Conservation (phyloP, 805 yeast genomes). For the Candida chilensis region DNA sequence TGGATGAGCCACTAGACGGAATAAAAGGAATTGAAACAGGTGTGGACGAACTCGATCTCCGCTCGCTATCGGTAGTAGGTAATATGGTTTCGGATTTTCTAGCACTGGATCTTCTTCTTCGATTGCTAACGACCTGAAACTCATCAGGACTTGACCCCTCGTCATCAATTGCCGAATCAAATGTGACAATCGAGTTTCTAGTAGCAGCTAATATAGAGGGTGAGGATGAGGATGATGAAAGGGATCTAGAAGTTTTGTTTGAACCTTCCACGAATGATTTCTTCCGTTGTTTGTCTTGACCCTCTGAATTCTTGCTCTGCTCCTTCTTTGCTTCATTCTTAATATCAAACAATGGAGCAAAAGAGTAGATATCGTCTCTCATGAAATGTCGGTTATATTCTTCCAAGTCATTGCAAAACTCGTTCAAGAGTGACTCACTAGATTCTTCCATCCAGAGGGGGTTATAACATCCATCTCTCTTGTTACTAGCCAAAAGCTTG, state of each 20-base stretch:
- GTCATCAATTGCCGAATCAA: constrained; percentile 11
- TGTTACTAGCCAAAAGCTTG: too few relatives aligned
- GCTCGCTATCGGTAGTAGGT: too few relatives aligned
- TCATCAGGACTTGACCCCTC: constrained; percentile 5
- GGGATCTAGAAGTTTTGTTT: too few relatives aligned
- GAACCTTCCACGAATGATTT: too few relatives aligned
- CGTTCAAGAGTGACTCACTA: constrained; percentile 13
- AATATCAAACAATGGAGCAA: constrained; percentile 24
- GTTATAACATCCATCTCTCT: not conserved
- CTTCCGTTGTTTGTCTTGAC: too few relatives aligned
- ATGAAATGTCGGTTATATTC: constrained; percentile 32
- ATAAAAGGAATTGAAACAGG: not conserved
- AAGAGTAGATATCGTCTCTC: constrained; percentile 14
- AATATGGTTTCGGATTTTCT: too few relatives aligned
- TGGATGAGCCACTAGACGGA: too few relatives aligned
- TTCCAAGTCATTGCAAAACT: constrained; percentile 22
- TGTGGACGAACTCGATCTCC: not conserved
- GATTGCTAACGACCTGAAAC: constrained; percentile 16
- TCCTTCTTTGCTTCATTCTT: constrained; percentile 7
- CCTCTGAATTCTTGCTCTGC: too few relatives aligned
- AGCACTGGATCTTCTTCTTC: constrained; percentile 11
- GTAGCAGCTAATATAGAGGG: too few relatives aligned
- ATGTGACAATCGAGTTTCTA: too few relatives aligned
- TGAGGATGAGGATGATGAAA: too few relatives aligned
- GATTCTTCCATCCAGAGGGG: constrained; percentile 18